A percentile compares a stretch with the other conserved stretches of the same genome.
phyloP scores from a whole-genome alignment of 345 rosid genomes.

The Gossypium australe region DNA sequence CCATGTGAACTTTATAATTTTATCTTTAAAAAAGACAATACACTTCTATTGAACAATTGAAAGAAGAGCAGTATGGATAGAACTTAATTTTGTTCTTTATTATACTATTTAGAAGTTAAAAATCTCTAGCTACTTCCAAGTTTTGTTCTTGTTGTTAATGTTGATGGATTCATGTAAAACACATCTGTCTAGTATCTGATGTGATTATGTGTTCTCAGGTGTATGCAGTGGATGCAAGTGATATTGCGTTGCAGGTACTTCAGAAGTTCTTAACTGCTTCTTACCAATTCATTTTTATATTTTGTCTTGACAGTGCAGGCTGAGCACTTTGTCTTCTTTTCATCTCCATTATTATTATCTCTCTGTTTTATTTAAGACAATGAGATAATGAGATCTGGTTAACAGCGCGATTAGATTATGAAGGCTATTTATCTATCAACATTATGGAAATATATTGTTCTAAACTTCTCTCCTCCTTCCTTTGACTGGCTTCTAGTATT shows the following conservation, averaged over 20 bases:
- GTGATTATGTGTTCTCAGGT: slow-evolving; percentile 48
- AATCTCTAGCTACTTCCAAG: not conserved
- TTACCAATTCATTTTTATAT: not conserved
- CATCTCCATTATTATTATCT: not conserved
- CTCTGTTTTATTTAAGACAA: not conserved
- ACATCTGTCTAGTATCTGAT: not conserved
- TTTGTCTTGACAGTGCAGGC: not conserved
- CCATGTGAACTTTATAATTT: not conserved
- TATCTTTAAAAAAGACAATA: not conserved
- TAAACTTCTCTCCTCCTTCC: not conserved
- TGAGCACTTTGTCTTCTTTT: not conserved
- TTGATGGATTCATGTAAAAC: not conserved
- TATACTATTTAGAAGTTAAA: not conserved
- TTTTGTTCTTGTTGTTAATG: not conserved
- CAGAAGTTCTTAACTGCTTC: slow-evolving; percentile 11
- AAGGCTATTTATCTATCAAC: not conserved
- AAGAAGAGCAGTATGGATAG: not conserved
- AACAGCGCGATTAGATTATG: not conserved
- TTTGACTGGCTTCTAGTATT: not conserved
- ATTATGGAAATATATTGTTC: not conserved
- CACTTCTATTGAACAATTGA: not conserved
- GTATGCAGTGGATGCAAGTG: slow-evolving; percentile 98
- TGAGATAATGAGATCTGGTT: not conserved
- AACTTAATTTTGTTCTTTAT: not conserved
- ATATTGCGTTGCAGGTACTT: slow-evolving; percentile 88